phyloP scores from a whole-genome alignment of 257 asterid genomes.

The Capsicum baccatum region DNA sequence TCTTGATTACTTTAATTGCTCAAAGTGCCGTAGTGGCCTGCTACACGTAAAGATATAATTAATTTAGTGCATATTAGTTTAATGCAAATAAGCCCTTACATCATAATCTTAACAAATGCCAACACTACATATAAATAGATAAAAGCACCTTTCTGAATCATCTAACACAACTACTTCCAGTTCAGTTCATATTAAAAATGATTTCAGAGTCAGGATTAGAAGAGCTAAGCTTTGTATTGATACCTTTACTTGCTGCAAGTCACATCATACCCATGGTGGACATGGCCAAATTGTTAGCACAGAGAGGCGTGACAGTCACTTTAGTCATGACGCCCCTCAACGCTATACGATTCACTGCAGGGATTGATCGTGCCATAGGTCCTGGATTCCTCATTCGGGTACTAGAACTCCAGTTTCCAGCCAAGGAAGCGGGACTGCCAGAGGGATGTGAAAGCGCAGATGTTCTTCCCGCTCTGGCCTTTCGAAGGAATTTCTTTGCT shows the following conservation, averaged over 20 bases:
- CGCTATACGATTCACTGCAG: not conserved
- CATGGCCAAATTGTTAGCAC: slow-evolving; percentile 24
- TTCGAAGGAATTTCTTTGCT: not conserved
- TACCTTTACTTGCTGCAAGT: slow-evolving; percentile 27
- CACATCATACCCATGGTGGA: slow-evolving; percentile 24
- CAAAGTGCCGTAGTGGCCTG: not conserved
- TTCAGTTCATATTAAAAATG: not conserved
- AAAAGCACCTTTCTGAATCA: not conserved
- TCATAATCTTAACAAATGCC: not conserved
- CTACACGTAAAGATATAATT: not conserved
- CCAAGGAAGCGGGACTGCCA: not conserved
- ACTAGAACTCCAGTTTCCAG: slow-evolving; percentile 1
- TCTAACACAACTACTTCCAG: not conserved
- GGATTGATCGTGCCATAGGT: not conserved
- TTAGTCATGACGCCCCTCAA: not conserved
- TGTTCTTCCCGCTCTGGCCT: not conserved
- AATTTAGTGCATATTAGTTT: not conserved
- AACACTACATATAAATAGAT: not conserved
- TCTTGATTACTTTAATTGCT: not conserved
- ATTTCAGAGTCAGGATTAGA: not conserved
- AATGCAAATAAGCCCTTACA: not conserved
- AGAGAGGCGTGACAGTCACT: not conserved
- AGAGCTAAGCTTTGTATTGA: slow-evolving; percentile 22
- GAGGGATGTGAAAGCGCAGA: slow-evolving; percentile 16
- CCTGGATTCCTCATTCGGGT: slow-evolving; percentile 8